Percentiles rank a stretch among this genome's conserved stretches.
phyloP scores from a whole-genome alignment of 2,329 filamentous ascomycete species.

The Dendryphion nanum region DNA sequence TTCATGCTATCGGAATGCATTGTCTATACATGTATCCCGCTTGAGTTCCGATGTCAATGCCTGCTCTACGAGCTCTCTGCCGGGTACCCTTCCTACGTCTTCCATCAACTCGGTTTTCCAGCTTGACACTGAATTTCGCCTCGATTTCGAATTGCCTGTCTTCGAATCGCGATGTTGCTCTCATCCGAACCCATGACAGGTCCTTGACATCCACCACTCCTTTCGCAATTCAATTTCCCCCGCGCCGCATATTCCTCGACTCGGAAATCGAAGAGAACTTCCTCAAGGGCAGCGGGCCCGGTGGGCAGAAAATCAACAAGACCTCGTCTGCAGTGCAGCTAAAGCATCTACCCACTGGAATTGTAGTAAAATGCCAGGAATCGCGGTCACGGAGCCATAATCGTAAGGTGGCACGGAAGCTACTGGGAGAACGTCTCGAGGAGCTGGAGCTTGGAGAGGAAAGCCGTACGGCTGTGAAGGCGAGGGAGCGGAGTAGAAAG shows the following conservation, averaged over 20 bases:
- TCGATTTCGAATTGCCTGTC: too few species aligned
- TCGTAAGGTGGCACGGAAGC: conserved; percentile 74
- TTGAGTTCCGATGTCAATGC: conserved; percentile 2
- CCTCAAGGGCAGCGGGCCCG: conserved; percentile 87
- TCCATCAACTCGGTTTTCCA: too few species aligned
- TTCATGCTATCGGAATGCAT: conserved; percentile 18
- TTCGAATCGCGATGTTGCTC: conserved; percentile 8
- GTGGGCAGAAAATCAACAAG: conserved; percentile 99
- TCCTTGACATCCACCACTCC: neutral
- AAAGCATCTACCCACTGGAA: conserved; percentile 82
- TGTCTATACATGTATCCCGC: conserved; percentile 6
- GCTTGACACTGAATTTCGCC: too few species aligned
- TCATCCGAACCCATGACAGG: neutral
- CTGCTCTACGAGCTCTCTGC: conserved; percentile 3
- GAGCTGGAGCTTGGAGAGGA: conserved; percentile 68
- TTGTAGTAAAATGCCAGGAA: conserved; percentile 91
- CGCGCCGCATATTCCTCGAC: conserved; percentile 73
- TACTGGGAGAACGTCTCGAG: conserved; percentile 78
- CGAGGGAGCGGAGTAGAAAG: conserved; percentile 62
- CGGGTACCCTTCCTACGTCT: conserved; percentile 7
- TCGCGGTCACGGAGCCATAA: conserved; percentile 87
- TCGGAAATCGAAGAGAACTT: conserved; percentile 80
- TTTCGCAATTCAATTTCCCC: conserved; percentile 51
- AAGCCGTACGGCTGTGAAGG: conserved; percentile 65
- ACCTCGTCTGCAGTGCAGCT: conserved; percentile 93